Percentiles rank a stretch among this genome's conserved stretches.
Conservation (phyloP, 495 filamentous ascomycete species). For the Evansstolkia leycettana region DNA sequence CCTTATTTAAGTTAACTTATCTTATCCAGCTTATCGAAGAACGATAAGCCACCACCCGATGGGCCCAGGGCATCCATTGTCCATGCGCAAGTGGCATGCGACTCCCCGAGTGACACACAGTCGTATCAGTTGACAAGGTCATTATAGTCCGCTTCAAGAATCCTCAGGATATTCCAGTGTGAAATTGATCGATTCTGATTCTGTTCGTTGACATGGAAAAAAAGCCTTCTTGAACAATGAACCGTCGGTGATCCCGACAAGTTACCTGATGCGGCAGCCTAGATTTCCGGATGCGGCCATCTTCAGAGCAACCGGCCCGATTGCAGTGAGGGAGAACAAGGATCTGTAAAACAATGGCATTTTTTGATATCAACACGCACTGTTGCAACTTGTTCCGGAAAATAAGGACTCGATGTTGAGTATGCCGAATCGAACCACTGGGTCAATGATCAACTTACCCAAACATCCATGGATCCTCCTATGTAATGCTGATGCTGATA, state of each 20-base stretch:
- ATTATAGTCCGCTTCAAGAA: conserved; percentile 1
- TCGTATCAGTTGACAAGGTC: conserved; percentile 18
- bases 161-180: neutral
- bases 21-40: neutral
- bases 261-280: conserved; percentile 14
- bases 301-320: conserved; percentile 1
- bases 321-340: too few species aligned
- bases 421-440: too few species aligned
- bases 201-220: too few species aligned
- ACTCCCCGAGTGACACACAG: neutral
- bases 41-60: conserved; percentile 11
- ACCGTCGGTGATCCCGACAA: neutral
- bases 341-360: too few species aligned
- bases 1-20: neutral
- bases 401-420: too few species aligned
- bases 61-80: conserved; percentile 5
- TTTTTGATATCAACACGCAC: too few species aligned
- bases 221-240: neutral
- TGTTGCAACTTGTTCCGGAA: too few species aligned
- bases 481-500: conserved; percentile 30
- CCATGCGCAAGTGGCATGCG: conserved; percentile 4
- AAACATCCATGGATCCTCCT: conserved; percentile 6
- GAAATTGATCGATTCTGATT: too few species aligned
- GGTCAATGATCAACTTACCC: neutral
- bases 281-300: conserved; percentile 18